Percentiles rank a stretch among this genome's conserved stretches.
Conservation (phyloP, 306 rosid genomes). For the Trifolium fragiferum region DNA sequence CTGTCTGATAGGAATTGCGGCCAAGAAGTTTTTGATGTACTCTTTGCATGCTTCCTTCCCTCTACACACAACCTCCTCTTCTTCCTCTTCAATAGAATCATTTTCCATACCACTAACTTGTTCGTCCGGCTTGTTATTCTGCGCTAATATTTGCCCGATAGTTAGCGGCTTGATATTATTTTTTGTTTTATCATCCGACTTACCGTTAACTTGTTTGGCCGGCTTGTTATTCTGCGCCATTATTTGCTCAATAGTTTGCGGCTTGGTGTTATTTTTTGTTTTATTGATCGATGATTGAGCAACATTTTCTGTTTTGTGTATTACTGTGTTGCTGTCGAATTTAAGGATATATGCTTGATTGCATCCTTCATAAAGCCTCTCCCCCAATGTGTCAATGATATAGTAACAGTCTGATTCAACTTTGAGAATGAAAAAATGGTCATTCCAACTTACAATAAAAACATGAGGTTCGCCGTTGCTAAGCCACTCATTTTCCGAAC, state of each 20-base stretch:
- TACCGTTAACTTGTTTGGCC: slow-evolving; percentile 39
- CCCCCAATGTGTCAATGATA: slow-evolving; percentile 94
- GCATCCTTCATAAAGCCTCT: slow-evolving; percentile 96
- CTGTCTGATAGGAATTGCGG: slow-evolving; percentile 92
- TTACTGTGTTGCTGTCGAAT: slow-evolving; percentile 70
- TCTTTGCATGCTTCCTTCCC: slow-evolving; percentile 97
- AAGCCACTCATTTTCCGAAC: slow-evolving; percentile 55
- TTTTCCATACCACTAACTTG: slow-evolving; percentile 45
- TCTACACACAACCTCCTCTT: slow-evolving; percentile 63
- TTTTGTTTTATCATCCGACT: neutral
- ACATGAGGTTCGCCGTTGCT: slow-evolving; percentile 63
- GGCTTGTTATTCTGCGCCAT: slow-evolving; percentile 49
- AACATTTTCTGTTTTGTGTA: slow-evolving; percentile 55
- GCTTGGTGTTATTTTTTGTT: neutral
- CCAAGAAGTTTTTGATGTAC: slow-evolving; percentile 89
- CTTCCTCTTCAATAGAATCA: slow-evolving; percentile 45
- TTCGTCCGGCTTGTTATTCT: slow-evolving; percentile 44
- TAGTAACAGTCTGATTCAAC: slow-evolving; percentile 85
- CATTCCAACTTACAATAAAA: slow-evolving; percentile 95
- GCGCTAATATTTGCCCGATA: slow-evolving; percentile 48
- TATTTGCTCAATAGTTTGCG: slow-evolving; percentile 39
- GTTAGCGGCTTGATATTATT: neutral
- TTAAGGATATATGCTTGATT: slow-evolving; percentile 89
- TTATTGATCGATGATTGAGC: slow-evolving; percentile 55
- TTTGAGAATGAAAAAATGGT: slow-evolving; percentile 94